These are phyloP conservation scores for Phytophthora gonapodyides DNA, from an alignment of 352 stramenopile species.

Conservation along the genomic window DNA sequence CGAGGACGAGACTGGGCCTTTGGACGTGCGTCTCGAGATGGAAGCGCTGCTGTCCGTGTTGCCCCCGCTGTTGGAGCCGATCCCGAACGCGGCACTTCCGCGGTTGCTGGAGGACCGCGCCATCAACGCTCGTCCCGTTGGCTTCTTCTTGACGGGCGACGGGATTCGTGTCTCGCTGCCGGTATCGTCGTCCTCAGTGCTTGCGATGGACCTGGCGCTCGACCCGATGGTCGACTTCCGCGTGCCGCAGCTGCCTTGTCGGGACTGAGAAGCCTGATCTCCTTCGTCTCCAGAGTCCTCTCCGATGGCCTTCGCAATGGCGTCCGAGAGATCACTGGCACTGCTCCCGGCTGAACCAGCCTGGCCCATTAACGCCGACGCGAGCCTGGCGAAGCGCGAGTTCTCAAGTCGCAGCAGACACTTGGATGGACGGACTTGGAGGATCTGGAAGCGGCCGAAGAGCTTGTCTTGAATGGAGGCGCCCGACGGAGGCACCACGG, in stretches of 20 bases:
- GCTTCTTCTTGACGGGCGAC: slow-evolving; percentile 66
- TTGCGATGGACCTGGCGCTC: slow-evolving; percentile 10
- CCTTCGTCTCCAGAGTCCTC: slow-evolving; percentile 18
- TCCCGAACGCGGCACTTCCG: slow-evolving; percentile 28
- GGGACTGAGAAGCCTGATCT: slow-evolving; percentile 3
- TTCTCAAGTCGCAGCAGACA: slow-evolving; percentile 65
- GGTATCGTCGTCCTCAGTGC: slow-evolving; percentile 28
- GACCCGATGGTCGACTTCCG: slow-evolving; percentile 22
- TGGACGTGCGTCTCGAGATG: slow-evolving; percentile 47
- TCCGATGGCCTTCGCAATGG: slow-evolving; percentile 47
- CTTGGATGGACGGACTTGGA: slow-evolving; percentile 64
- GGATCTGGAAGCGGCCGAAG: slow-evolving; percentile 68
- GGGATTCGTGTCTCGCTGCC: slow-evolving; percentile 48
- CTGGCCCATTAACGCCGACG: slow-evolving; percentile 19
- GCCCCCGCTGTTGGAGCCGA: slow-evolving; percentile 15
- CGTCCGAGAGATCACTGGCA: slow-evolving; percentile 37
- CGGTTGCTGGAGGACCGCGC: slow-evolving; percentile 44
- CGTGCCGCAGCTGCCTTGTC: slow-evolving; percentile 5
- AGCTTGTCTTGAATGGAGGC: slow-evolving; percentile 74
- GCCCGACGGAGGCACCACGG: slow-evolving; percentile 48
- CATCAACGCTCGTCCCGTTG: slow-evolving; percentile 34
- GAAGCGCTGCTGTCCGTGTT: slow-evolving; percentile 32
- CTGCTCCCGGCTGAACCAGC: slow-evolving; percentile 30
- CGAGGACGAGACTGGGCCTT: slow-evolving; percentile 23
- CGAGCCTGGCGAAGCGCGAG: slow-evolving; percentile 48